phyloP scores from a whole-genome alignment of 106 monocot species.

The Dioscorea zingiberensis region DNA sequence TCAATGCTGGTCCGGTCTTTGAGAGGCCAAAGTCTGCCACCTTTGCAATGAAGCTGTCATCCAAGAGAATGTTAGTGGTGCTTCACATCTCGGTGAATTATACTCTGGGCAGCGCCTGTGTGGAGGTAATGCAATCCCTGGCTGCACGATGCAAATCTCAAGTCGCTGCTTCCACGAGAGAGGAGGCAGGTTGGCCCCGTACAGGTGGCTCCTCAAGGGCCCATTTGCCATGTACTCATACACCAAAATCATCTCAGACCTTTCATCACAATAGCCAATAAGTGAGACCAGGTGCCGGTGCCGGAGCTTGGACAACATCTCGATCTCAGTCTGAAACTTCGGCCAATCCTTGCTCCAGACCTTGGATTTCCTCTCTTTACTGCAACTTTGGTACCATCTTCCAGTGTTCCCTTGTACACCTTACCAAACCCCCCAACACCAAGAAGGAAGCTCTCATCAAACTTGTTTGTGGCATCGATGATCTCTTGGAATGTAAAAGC shows the following conservation, averaged over 20 bases:
- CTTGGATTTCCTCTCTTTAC: slow-evolving; percentile 61
- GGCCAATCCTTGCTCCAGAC: slow-evolving; percentile 52
- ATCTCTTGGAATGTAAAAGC: slow-evolving; percentile 51
- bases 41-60: slow-evolving; percentile 50
- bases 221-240: slow-evolving; percentile 48
- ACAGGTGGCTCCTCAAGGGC: slow-evolving; percentile 36
- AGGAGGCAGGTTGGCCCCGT: slow-evolving; percentile 27
- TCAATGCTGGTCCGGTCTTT: slow-evolving; percentile 37
- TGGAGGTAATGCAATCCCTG: slow-evolving; percentile 54
- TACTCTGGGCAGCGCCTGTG: slow-evolving; percentile 47
- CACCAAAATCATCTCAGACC: slow-evolving; percentile 39
- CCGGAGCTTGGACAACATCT: slow-evolving; percentile 54
- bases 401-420: slow-evolving; percentile 48
- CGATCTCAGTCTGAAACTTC: slow-evolving; percentile 66
- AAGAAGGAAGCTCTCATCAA: slow-evolving; percentile 50
- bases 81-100: slow-evolving; percentile 47
- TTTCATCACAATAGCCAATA: slow-evolving; percentile 47
- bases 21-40: slow-evolving; percentile 54
- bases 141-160: slow-evolving; percentile 63
- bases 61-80: slow-evolving; percentile 42
- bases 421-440: slow-evolving; percentile 65
- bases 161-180: slow-evolving; percentile 44
- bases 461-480: slow-evolving; percentile 48
- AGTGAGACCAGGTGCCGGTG: slow-evolving; percentile 48
- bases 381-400: slow-evolving; percentile 50